Evolutionary conservation across 1,139 yeast genomes (phyloP), one percentile per base, ranked within the genome.

Genomic region (Saccharomyces hybrid): DNA sequence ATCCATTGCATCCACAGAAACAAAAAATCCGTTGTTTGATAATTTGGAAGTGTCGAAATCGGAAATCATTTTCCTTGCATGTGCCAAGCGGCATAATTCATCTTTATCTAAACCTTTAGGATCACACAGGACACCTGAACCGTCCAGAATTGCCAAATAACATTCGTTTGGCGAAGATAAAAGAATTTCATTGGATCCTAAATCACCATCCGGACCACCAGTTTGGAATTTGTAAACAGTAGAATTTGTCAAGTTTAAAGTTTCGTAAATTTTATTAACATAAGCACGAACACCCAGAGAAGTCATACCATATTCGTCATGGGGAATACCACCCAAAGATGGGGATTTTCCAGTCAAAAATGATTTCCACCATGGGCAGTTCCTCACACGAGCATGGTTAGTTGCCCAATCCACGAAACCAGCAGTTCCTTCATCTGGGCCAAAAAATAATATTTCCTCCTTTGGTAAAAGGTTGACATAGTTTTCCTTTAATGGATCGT

Each of bases 351-450:
- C 99, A 48, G 99, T 93, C 73, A 93, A 86, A 78, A 93, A 93
- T 1, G 98, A 93, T 75, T 90, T 91, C 99, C 99, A 93, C 96
- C 96, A 90, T 59, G 96, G 93, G 51, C 98, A 97, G 59, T 96
- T 96, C 72, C 99, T 84, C 58, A 77, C 75, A 68, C 88, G 83
- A 44, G 99, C 99, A 70, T 93, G 99, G 62, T 83, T 75, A 48
- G 98, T 93, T n/a, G 99, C 99, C 99, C 99, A 93, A 72, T 93
- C 91, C 55, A 91, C 96, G 66, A 88, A 85, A 32, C 86, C 86
- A 38, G 99, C 98, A 57, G 98, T 90, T 72, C 96, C 96, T 77
- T 93, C 99, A 75, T 93, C 99, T 23, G 99, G 99, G 54, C 99
- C 99, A 83, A 93, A 86, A 73, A 88, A 93, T 64, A 93, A 76